These are phyloP conservation scores for Fraxinus angustifolia DNA, from an alignment of 305 asterid genomes.

Conservation along the genomic window DNA sequence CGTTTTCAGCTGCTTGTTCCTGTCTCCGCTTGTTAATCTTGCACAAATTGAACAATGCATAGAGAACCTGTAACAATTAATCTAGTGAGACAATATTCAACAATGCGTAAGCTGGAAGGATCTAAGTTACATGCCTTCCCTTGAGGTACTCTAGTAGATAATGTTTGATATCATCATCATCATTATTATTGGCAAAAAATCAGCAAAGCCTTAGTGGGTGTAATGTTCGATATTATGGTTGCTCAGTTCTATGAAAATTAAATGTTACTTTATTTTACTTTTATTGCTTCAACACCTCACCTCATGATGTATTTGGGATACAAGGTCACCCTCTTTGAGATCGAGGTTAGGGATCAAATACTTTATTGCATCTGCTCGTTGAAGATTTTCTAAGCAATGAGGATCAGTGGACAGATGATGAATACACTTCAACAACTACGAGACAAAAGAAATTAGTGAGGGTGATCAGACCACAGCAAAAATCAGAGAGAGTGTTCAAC, in stretches of 20 bases:
- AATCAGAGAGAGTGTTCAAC: conserved; percentile 8
- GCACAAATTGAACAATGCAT: conserved; percentile 93
- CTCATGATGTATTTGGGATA: conserved; percentile 92
- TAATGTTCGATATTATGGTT: neutral
- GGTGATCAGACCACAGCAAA: conserved; percentile 13
- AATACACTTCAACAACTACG: conserved; percentile 86
- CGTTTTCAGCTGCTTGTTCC: conserved; percentile 99
- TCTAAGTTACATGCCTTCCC: neutral
- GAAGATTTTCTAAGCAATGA: conserved; percentile 94
- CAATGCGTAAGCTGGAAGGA: conserved; percentile 9
- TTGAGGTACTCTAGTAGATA: neutral
- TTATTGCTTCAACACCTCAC: conserved; percentile 36
- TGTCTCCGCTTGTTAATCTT: conserved; percentile 98
- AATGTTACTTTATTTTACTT: neutral
- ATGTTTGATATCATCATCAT: neutral
- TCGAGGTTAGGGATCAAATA: conserved; percentile 97
- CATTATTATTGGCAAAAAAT: neutral
- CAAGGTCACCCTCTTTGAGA: conserved; percentile 89
- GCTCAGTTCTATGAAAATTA: neutral
- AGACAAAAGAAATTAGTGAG: conserved; percentile 22
- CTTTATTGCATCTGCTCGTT: conserved; percentile 94
- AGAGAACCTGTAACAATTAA: conserved; percentile 68
- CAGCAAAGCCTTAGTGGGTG: neutral
- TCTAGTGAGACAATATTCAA: conserved; percentile 30
- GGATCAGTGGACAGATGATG: conserved; percentile 95